phyloP scores from a whole-genome alignment of 208 protist genomes.

The Acanthamoeba castellanii region DNA sequence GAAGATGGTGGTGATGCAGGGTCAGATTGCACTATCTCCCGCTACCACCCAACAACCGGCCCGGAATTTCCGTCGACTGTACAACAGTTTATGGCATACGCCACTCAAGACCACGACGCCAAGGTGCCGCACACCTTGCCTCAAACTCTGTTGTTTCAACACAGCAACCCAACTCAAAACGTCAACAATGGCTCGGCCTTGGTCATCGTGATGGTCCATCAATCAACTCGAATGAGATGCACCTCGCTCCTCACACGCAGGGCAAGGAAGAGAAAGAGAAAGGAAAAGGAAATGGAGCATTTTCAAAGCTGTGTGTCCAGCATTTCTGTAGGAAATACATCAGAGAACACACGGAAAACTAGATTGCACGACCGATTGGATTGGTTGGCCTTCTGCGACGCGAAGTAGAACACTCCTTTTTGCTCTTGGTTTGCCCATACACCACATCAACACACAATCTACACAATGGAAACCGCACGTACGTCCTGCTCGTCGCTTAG shows the following conservation, averaged over 20 bases:
- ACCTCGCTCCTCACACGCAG: background rate
- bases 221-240: too few species aligned
- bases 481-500: background rate
- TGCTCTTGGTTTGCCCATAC: background rate
- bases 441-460: background rate
- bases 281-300: background rate
- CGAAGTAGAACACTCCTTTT: background rate
- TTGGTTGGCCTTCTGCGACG: background rate
- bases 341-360: background rate
- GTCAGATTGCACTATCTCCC: background rate
- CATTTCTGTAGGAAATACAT: background rate
- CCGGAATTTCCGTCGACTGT: background rate
- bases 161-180: too few species aligned
- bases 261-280: background rate
- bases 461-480: background rate
- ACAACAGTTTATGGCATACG: background rate
- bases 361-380: too few species aligned
- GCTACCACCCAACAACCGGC: background rate
- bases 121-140: too few species aligned
- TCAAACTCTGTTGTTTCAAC: too few species aligned
- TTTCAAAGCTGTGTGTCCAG: too few species aligned
- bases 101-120: too few species aligned
- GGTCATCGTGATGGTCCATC: too few species aligned
- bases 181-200: too few species aligned
- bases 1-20: too few species aligned